Evolutionary conservation across 345 rosid genomes (phyloP), one percentile per base, ranked within the genome.

Genomic region (Mangifera indica): DNA sequence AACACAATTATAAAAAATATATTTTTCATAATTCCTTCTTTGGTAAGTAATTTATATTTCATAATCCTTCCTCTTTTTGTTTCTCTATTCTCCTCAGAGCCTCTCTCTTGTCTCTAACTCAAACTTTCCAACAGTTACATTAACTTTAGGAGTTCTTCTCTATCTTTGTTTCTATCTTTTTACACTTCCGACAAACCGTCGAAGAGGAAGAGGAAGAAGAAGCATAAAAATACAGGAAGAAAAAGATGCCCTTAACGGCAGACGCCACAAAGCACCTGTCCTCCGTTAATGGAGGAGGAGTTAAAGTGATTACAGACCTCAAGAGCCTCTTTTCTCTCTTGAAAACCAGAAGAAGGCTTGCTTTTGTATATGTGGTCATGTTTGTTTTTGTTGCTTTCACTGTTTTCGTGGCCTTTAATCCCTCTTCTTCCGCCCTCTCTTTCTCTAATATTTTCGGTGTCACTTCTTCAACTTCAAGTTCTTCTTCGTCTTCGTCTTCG

Each of bases 351-450:
- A 83, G 85, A 76, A 79, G 87, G 22, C 76, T 84, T 5, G 79
- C 86, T 60, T 85, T 88, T 51, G 89, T 83, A 4, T 89, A 91
- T 70, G 93, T 81, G 10, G 87, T 88, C 86, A 75, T 83, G 80
- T 80, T 86, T 69, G 85, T 86, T 29, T 88, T 92, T 66, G 87
- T 90, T 44, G 86, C 71, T 63, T 86, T 92, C 71, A 87, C 97
- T 60, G 77, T 82, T 60, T 87, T 90, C 79, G 67, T 95, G 58
- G 89, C 91, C 55, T 88, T 95, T 22, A 79, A 53, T 59, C 92
- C 97, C 65, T 87, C 96, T 75, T 69, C 91, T 0, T 74, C 87
- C 70, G 82, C 85, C 0, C 82, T 86, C 56, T 74, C 87, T 74
- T 83, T 88, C 65, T 55, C 83, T 76, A 82, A 76, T 77, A 80